Conservation (phyloP, 768 basidiomycete species). For the Chiua virens region DNA sequence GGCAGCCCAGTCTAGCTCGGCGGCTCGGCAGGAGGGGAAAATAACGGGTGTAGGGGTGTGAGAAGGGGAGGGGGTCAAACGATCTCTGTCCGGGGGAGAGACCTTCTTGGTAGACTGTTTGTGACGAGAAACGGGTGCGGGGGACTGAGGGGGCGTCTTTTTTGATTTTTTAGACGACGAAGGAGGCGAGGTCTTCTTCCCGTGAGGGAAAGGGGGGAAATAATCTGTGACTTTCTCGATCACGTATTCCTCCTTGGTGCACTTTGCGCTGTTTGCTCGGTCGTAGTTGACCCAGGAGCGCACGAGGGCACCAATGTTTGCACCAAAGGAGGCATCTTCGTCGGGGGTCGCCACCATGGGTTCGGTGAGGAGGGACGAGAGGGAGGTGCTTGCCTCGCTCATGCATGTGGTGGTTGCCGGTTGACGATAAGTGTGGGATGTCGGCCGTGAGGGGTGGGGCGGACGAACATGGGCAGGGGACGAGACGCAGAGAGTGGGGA, state of each 20-base stretch:
- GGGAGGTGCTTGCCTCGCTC: conserved; percentile 47
- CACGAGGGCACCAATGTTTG: conserved; percentile 44
- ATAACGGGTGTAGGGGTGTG: conserved; percentile 34
- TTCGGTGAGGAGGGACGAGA: conserved; percentile 49
- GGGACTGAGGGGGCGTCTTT: conserved; percentile 10
- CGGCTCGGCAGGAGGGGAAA: conserved; percentile 33
- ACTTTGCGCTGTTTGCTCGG: conserved; percentile 23
- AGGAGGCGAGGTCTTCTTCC: conserved; percentile 16
- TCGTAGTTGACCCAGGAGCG: conserved; percentile 29
- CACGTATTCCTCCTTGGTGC: conserved; percentile 27
- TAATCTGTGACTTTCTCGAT: conserved; percentile 33
- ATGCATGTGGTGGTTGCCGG: conserved; percentile 35
- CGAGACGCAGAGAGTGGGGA: conserved; percentile 53
- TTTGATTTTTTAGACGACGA: conserved; percentile 21
- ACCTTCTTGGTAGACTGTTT: conserved; percentile 15
- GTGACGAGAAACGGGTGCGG: conserved; percentile 11
- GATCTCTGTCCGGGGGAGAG: conserved; percentile 7
- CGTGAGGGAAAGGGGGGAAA: conserved; percentile 22
- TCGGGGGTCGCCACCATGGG: conserved; percentile 41
- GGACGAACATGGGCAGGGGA: conserved; percentile 35
- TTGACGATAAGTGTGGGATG: conserved; percentile 33
- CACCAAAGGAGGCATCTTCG: conserved; percentile 43
- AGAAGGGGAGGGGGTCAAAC: conserved; percentile 20
- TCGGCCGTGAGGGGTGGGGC: conserved; percentile 30
- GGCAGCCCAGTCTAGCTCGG: conserved; percentile 29